Percentiles rank a stretch among this genome's conserved stretches.
These are phyloP conservation scores for Mortierella alpina DNA, from an alignment of 192 early-diverging fungal species.

Conservation along the genomic window DNA sequence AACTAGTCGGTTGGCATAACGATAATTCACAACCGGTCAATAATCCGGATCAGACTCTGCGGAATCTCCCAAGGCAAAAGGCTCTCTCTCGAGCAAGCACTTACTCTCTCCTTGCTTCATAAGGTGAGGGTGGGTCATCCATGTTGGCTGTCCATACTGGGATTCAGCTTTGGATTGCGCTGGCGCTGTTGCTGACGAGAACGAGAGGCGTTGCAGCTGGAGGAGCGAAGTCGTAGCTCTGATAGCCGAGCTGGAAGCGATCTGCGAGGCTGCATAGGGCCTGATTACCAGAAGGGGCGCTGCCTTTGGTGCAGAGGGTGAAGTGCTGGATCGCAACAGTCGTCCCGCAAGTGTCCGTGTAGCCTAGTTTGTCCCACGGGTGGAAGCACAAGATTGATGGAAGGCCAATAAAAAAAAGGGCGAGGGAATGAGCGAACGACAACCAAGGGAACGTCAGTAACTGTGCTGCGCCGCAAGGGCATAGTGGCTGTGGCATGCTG, in stretches of 20 bases:
- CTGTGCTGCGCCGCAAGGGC: too few species aligned
- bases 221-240: background rate
- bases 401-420: too few species aligned
- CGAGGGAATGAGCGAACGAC: too few species aligned
- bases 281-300: background rate
- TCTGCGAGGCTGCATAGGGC: constrained; percentile 15
- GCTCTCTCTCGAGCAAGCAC: background rate
- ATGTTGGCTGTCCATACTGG: constrained; percentile 84
- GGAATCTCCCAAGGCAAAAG: background rate
- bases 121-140: constrained; percentile 85
- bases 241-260: background rate
- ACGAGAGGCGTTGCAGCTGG: background rate
- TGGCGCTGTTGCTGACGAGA: background rate
- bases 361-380: constrained; percentile 3
- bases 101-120: constrained; percentile 77
- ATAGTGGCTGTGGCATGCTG: too few species aligned
- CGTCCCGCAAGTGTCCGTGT: constrained; percentile 41
- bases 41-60: background rate
- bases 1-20: constrained; percentile 49
- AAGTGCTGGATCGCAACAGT: background rate
- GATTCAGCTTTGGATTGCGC: background rate
- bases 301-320: background rate
- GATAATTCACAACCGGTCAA: background rate
- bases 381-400: background rate
- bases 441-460: too few species aligned